Conservation (phyloP, 306 rosid species). For the Vigna radiata region DNA sequence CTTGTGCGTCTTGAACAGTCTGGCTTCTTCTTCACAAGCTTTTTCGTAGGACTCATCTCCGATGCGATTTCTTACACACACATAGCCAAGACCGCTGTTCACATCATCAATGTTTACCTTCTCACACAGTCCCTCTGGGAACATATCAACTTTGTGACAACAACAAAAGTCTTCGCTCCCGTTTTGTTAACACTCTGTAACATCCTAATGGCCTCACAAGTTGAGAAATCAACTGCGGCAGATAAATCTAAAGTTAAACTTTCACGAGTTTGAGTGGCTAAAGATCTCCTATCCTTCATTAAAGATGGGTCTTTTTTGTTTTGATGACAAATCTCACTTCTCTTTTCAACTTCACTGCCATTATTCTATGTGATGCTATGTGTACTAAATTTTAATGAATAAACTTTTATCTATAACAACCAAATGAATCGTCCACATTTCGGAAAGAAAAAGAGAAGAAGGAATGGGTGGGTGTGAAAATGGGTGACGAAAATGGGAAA, state of each 20-base stretch:
- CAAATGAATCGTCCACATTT: no score
- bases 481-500: no score
- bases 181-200: conserved; percentile 36
- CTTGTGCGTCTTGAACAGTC: not conserved
- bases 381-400: no score
- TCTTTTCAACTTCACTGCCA: no score
- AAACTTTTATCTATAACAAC: no score
- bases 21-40: not conserved
- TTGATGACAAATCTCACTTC: no score
- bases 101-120: not conserved
- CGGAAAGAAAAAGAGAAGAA: no score
- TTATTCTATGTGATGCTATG: no score
- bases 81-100: not conserved
- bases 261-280: no score
- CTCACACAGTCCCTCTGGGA: not conserved
- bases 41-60: conserved; percentile 1
- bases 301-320: no score
- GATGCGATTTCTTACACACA: not conserved
- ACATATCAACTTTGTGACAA: conserved; percentile 5
- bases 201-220: conserved; percentile 65
- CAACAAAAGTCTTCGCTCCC: not conserved
- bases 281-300: no score
- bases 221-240: conserved; percentile 56
- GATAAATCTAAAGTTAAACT: conserved; percentile 39
- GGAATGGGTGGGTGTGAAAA: no score